Base-by-base conservation (phyloP, 2,329 filamentous ascomycete genomes). In the Epichloe brachyelytri region DNA sequence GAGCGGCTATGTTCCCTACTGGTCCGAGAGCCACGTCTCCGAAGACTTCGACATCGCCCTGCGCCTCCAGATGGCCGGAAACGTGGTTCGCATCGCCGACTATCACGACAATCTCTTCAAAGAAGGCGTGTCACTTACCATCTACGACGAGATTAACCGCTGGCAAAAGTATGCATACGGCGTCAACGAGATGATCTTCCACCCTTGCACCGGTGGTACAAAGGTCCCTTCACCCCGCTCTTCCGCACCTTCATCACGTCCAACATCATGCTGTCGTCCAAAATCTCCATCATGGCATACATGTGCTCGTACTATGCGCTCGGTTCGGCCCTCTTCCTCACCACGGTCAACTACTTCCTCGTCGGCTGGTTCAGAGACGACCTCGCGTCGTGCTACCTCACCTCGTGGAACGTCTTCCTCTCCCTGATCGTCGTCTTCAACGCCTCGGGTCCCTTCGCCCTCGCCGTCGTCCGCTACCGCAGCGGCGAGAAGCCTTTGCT, bases 1-100 rank as follows among this genome's bases (percentile, higher is more conserved):
- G 2, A 62, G 80, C 49, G 77, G 75, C 11, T 74, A 80, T 56
- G 76, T 80, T 14, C 80, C 82, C 58, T 87, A 79, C 67, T 88
- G 85, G 85, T 86, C 83, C 7, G 85, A 88, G 62, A 75, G 74
- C 4, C 83, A 85, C 58, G 85, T 89, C 0, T 88, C 84, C 0
- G 85, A 89, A 55, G 85, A 89, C 59, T 88, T 88, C 50, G 85
- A 88, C 54, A 85, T 88, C 68, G 77, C 82, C 11, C 73, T 89
- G 1, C 81, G 85, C 37, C 73, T 88, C 4, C 85, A 89, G 64
- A 80, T 78, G 55, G 71, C 71, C 17, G 83, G 83, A 22, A 86
- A 84, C 63, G 73, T 80, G 37, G 78, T 87, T 44, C 82, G 85
- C 12, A 71, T 88, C 0, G 85, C 78, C 11, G 76, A 81, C 0